A percentile compares a stretch with the other conserved stretches of the same genome.
phyloP scores from a whole-genome alignment of 2,329 filamentous ascomycete genomes.

The Stromatinia cepivora region DNA sequence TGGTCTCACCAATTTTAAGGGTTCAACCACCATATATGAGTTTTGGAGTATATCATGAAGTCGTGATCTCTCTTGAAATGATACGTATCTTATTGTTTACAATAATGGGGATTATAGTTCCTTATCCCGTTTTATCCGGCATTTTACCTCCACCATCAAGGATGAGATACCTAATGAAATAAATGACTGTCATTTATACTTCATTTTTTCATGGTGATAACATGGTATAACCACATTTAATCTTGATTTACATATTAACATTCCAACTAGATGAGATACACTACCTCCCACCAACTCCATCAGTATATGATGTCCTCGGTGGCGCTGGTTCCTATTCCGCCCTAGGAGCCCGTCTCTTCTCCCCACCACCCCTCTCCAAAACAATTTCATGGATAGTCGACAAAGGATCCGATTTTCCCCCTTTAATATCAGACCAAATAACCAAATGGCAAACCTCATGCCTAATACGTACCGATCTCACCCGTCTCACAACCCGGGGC shows the following conservation, averaged over 20 bases:
- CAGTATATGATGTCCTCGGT: slow-evolving; percentile 76
- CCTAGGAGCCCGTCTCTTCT: slow-evolving; percentile 85
- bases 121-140: neutral
- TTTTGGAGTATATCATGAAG: neutral
- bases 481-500: slow-evolving; percentile 78
- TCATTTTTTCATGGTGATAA: neutral
- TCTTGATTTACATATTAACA: slow-evolving; percentile 25
- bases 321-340: slow-evolving; percentile 86
- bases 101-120: neutral
- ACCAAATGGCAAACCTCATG: slow-evolving; percentile 74
- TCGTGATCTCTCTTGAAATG: too few relatives aligned
- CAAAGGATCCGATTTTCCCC: slow-evolving; percentile 82
- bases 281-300: slow-evolving; percentile 67
- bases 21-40: neutral
- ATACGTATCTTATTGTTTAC: neutral
- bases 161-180: neutral
- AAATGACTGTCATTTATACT: too few relatives aligned
- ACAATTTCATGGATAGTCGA: slow-evolving; percentile 90
- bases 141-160: slow-evolving; percentile 5
- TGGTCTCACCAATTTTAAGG: neutral
- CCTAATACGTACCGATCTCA: slow-evolving; percentile 58
- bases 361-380: slow-evolving; percentile 62
- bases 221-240: neutral
- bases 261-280: slow-evolving; percentile 78
- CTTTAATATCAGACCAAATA: slow-evolving; percentile 62